These are phyloP conservation scores for Kuraishia piskuri DNA, from an alignment of 805 yeast genomes.

Conservation along the genomic window DNA sequence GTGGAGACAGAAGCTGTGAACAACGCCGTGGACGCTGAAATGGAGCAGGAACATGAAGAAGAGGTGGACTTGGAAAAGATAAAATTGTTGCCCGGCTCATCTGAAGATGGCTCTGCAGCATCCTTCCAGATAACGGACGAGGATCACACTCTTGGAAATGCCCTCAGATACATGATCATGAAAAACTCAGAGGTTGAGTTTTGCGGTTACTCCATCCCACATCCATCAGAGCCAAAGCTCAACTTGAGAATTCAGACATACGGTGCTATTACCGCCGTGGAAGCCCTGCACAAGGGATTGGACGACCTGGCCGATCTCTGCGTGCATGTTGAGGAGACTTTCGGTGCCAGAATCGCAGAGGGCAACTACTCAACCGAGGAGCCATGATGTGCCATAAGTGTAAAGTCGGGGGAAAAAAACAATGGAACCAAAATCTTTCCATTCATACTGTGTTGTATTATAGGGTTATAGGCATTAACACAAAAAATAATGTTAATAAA, in stretches of 20 bases:
- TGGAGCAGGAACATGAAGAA: conserved; percentile 18
- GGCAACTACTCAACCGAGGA: conserved; percentile 42
- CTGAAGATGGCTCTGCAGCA: conserved; percentile 91
- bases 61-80: conserved; percentile 50
- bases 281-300: conserved; percentile 87
- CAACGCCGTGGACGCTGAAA: conserved; percentile 8
- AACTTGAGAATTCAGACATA: conserved; percentile 93
- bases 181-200: conserved; percentile 97
- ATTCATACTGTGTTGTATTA: neutral
- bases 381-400: conserved; percentile 29
- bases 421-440: too few species aligned
- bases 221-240: conserved; percentile 87
- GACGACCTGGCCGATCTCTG: conserved; percentile 80
- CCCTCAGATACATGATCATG: conserved; percentile 90
- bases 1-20: conserved; percentile 10
- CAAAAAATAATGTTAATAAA: neutral
- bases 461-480: neutral
- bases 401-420: neutral
- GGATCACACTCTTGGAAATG: conserved; percentile 94
- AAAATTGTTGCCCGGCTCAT: conserved; percentile 70
- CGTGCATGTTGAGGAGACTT: conserved; percentile 71
- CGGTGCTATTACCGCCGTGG: conserved; percentile 74
- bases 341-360: conserved; percentile 57
- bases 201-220: conserved; percentile 97
- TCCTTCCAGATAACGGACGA: conserved; percentile 90